Conservation (phyloP, 768 basidiomycete genomes). For the Rhodotorula taiwanensis region DNA sequence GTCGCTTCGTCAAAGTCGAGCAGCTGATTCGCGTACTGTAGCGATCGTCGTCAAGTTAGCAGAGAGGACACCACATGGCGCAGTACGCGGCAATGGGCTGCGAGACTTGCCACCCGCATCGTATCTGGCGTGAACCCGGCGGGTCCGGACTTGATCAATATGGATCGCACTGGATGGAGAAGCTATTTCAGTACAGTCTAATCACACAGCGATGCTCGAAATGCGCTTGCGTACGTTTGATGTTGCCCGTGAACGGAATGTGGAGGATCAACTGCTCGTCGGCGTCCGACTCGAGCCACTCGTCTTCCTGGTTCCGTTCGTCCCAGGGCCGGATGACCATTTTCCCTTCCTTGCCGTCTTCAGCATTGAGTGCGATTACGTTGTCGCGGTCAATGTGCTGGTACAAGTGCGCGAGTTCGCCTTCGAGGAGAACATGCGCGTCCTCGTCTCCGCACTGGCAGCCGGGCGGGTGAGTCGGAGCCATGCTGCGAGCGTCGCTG, state of each 20-base stretch:
- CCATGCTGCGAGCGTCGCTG: slow-evolving; percentile 8
- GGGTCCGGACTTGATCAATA: slow-evolving; percentile 46
- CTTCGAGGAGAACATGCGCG: slow-evolving; percentile 39
- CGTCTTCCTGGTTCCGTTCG: slow-evolving; percentile 41
- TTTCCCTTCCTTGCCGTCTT: slow-evolving; percentile 42
- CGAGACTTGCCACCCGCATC: slow-evolving; percentile 42
- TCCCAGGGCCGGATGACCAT: slow-evolving; percentile 47
- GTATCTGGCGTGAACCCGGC: slow-evolving; percentile 43
- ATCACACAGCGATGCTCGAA: background rate
- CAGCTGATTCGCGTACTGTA: slow-evolving; percentile 33
- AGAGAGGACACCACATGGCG: accelerated
- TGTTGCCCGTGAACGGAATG: slow-evolving; percentile 24
- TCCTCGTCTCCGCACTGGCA: slow-evolving; percentile 39
- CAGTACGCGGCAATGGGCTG: background rate
- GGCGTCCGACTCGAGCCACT: slow-evolving; percentile 46
- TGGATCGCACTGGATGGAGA: slow-evolving; percentile 42
- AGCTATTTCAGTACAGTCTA: background rate
- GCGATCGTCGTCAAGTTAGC: background rate
- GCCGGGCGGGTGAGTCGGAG: slow-evolving; percentile 18
- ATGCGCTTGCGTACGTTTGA: slow-evolving; percentile 20
- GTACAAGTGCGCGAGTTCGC: slow-evolving; percentile 43
- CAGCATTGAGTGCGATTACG: slow-evolving; percentile 45
- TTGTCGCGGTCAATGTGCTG: slow-evolving; percentile 42
- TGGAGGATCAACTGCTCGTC: slow-evolving; percentile 46
- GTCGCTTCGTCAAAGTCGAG: slow-evolving; percentile 42